Evolutionary conservation across 1,284 basidiomycete genomes (phyloP).

Genomic region (Phellopilus nigrolimitatus): DNA sequence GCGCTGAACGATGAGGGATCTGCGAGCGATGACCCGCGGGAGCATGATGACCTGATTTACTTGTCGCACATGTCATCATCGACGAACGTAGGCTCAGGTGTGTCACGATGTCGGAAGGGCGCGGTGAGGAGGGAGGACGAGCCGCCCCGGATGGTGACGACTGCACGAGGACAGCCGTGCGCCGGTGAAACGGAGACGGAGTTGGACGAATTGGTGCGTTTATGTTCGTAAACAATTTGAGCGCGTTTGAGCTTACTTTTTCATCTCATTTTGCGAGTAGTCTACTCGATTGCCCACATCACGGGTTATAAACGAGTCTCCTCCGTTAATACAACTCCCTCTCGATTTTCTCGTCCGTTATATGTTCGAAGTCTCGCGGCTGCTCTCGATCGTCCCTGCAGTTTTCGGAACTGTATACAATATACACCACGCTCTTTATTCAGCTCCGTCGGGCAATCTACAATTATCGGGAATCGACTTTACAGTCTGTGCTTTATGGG

Average conservation of each 20-base stretch:
- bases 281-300: conserved; percentile 19
- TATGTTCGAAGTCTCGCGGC: conserved; percentile 47
- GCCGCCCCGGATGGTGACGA: conserved; percentile 47
- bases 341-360: conserved; percentile 30
- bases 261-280: conserved; percentile 24
- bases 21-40: conserved; percentile 6
- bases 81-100: conserved; percentile 1
- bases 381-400: conserved; percentile 69
- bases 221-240: background rate
- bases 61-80: conserved; percentile 5
- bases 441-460: conserved; percentile 30
- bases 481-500: conserved; percentile 62
- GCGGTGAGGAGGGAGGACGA: conserved; percentile 13
- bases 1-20: conserved; percentile 8
- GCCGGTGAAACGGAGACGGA: conserved; percentile 78
- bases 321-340: conserved; percentile 8
- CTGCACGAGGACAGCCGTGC: conserved; percentile 51
- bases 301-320: conserved; percentile 8
- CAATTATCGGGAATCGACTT: conserved; percentile 46
- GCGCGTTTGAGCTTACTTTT: conserved; percentile 12
- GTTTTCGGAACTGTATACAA: conserved; percentile 60
- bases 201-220: conserved; percentile 64
- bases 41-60: conserved; percentile 15
- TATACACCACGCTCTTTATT: conserved; percentile 43
- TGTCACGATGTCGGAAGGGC: background rate